phyloP scores from a whole-genome alignment of 805 yeast genomes.

The Pichia sporocuriosa region DNA sequence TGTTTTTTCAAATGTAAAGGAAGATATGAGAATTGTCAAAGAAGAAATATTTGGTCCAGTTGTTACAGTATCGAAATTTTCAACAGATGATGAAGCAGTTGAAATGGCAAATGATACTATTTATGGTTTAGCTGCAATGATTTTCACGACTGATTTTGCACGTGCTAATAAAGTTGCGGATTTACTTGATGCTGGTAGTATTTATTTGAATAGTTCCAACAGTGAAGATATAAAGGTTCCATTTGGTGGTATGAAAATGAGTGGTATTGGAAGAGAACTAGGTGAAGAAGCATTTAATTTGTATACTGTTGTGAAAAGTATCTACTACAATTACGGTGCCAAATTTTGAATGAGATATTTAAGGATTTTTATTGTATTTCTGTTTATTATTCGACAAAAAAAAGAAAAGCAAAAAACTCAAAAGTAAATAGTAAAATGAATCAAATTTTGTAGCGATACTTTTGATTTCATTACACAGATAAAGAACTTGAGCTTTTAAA shows the following conservation, averaged over 20 bases:
- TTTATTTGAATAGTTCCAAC: slow-evolving; percentile 65
- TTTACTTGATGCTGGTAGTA: slow-evolving; percentile 57
- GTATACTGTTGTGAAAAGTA: slow-evolving; percentile 71
- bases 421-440: too few relatives aligned
- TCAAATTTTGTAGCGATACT: too few relatives aligned
- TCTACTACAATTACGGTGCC: slow-evolving; percentile 46
- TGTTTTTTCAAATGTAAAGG: slow-evolving; percentile 62
- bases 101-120: slow-evolving; percentile 61
- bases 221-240: slow-evolving; percentile 62
- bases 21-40: slow-evolving; percentile 55
- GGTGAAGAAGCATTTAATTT: slow-evolving; percentile 65
- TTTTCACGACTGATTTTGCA: slow-evolving; percentile 62
- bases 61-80: slow-evolving; percentile 59
- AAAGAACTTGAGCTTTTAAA: too few relatives aligned
- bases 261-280: slow-evolving; percentile 78
- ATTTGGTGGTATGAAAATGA: slow-evolving; percentile 74
- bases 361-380: too few relatives aligned
- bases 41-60: slow-evolving; percentile 93
- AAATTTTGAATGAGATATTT: slow-evolving; percentile 20
- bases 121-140: slow-evolving; percentile 79
- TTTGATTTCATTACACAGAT: too few relatives aligned
- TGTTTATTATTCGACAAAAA: too few relatives aligned
- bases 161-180: slow-evolving; percentile 46
- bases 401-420: too few relatives aligned
- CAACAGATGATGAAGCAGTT: slow-evolving; percentile 61